Evolutionary conservation across 148 eudicot genomes (phyloP).

Genomic region (Nepenthes mirabilis): DNA sequence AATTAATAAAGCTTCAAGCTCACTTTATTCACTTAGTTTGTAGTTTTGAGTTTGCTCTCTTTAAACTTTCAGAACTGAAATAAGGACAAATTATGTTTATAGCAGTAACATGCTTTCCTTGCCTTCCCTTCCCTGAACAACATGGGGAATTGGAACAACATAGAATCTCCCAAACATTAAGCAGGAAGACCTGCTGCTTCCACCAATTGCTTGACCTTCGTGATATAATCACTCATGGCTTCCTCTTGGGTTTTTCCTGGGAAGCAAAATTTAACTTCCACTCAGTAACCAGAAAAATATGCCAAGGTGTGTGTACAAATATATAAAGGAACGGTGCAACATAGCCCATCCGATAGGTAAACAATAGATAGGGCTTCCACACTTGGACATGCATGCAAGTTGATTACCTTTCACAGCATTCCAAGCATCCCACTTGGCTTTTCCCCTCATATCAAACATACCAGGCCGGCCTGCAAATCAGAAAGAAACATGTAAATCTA

Average conservation of each 20-base stretch:
- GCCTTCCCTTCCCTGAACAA: too few relatives aligned
- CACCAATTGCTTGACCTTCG: constrained; percentile 87
- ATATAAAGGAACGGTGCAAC: neutral
- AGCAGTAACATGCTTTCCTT: too few relatives aligned
- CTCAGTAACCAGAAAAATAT: neutral
- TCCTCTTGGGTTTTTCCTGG: constrained; percentile 78
- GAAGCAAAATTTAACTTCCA: constrained; percentile 2
- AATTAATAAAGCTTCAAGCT: too few relatives aligned
- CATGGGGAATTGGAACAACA: too few relatives aligned
- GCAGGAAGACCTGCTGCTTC: constrained; percentile 59
- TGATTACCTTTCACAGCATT: constrained; percentile 72
- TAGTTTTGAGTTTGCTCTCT: too few relatives aligned
- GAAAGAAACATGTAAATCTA: neutral
- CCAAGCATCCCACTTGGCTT: constrained; percentile 98
- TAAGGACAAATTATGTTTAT: too few relatives aligned
- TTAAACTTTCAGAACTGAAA: too few relatives aligned
- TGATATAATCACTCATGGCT: constrained; percentile 76
- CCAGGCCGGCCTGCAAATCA: constrained; percentile 71
- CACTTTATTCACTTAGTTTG: too few relatives aligned
- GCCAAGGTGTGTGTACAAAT: neutral
- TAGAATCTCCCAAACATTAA: constrained; percentile 4
- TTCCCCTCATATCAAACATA: constrained; percentile 60
- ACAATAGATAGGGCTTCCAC: too few relatives aligned
- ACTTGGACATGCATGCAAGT: neutral
- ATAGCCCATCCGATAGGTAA: neutral